A percentile compares a stretch with the other conserved stretches of the same genome.
phyloP scores from a whole-genome alignment of 1,139 yeast genomes.

The Taiozyma sp. region DNA sequence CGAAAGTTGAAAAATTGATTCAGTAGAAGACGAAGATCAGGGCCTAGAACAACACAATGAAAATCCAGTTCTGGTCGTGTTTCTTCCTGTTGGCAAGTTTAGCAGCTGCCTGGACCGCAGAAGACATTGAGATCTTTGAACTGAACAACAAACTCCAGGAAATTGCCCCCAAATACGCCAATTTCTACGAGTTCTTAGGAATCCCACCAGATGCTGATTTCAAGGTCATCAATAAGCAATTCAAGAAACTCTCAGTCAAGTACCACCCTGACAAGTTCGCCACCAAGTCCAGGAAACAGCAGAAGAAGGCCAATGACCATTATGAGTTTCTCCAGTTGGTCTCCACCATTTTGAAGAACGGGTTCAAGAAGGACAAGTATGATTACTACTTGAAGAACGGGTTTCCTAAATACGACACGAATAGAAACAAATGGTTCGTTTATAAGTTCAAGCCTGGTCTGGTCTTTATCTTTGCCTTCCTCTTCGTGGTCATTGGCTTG shows the following conservation, averaged over 20 bases:
- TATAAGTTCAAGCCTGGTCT: slow-evolving; percentile 56
- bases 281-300: slow-evolving; percentile 26
- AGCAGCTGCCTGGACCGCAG: slow-evolving; percentile 40
- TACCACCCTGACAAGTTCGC: slow-evolving; percentile 79
- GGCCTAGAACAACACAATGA: background rate
- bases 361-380: slow-evolving; percentile 55
- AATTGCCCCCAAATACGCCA: slow-evolving; percentile 58
- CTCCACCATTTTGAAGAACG: slow-evolving; percentile 26
- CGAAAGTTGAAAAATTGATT: background rate
- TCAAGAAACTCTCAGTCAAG: slow-evolving; percentile 63
- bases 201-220: slow-evolving; percentile 50
- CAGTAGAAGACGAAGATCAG: too few relatives aligned
- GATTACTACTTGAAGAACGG: slow-evolving; percentile 84
- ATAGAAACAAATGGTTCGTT: slow-evolving; percentile 38
- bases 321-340: slow-evolving; percentile 18
- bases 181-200: slow-evolving; percentile 69
- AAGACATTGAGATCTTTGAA: slow-evolving; percentile 78
- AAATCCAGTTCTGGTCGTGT: slow-evolving; percentile 2
- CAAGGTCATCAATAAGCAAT: slow-evolving; percentile 60
- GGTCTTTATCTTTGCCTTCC: slow-evolving; percentile 43
- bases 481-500: slow-evolving; percentile 44
- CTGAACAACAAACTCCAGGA: slow-evolving; percentile 61
- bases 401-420: slow-evolving; percentile 71
- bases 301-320: slow-evolving; percentile 26
- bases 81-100: slow-evolving; percentile 17